Evolutionary conservation across 2,329 filamentous ascomycete genomes (phyloP), one percentile per base, ranked within the genome.

Genomic region (Endoconidiophora laricicola): DNA sequence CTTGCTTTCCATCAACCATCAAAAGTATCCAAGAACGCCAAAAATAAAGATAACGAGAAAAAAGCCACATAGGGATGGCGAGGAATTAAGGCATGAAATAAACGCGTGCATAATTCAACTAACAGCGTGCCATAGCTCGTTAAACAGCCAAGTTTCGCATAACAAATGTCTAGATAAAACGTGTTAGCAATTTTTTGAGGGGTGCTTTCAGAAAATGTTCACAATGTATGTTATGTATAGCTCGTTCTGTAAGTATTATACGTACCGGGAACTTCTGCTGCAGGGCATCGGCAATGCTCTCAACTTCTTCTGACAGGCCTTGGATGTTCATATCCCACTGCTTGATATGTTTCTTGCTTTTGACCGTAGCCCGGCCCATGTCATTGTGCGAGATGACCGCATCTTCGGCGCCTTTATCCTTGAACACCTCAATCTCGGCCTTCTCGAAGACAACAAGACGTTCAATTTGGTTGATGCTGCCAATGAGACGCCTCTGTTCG

Each of bases 381-480:
- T 78, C 77, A 59, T 79, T 79, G 61, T 81, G 72, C 1, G 79
- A 81, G 2, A 76, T 80, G 20, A 46, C 45, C 5, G 43, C 44
- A 6, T 46, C 39, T 2, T 53, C 47, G n/a, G 33, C 18, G 10
- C 46, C 43, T 29, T 45, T 41, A 5, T 50, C 36, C 16, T 46
- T 46, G 26, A 26, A 29, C 18, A 20, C 26, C 7, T 36, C 36
- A 6, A 78, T 80, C 59, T 86, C 81, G 29, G 78, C 78, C 60
- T 65, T 70, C 64, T 91, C 85, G 61, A 98, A 98, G 68, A 80
- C 87, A 53, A 98, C 88, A 9, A 88, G 69, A 12, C 83, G 75
- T 51, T 87, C 85, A 52, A 98, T 88, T 69, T 98, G 91, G 65
- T 98, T 90, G 59, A 98, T 96, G 52, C 82, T 79, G 6, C 90